Percentiles rank a stretch among this genome's conserved stretches.
Conservation (phyloP, 139 green algal genomes). For the Chara braunii region DNA sequence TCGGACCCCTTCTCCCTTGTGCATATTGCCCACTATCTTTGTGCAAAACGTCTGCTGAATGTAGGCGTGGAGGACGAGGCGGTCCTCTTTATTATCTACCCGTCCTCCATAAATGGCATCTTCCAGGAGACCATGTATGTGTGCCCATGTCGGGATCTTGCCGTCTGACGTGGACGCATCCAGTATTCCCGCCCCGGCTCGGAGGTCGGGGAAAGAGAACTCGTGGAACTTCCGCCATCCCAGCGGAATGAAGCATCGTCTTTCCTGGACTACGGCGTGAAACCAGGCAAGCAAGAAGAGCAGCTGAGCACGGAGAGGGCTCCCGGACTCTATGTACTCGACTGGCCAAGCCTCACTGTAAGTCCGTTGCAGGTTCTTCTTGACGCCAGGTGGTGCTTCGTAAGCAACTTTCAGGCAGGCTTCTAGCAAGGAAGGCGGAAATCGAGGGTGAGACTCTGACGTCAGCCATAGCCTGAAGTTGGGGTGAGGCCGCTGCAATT, state of each 20-base stretch:
- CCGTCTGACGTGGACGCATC: constrained; percentile 13
- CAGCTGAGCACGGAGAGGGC: constrained; percentile 53
- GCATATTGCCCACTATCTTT: background rate
- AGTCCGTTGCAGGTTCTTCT: constrained; percentile 71
- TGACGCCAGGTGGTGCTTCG: constrained; percentile 66
- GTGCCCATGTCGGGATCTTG: constrained; percentile 50
- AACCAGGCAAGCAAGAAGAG: constrained; percentile 79
- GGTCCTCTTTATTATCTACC: constrained; percentile 61
- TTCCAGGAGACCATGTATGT: constrained; percentile 61
- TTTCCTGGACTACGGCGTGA: constrained; percentile 71
- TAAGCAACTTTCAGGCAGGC: constrained; percentile 60
- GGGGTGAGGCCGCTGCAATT: constrained; percentile 40
- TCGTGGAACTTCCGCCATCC: constrained; percentile 78
- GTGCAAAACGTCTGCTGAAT: constrained; percentile 54
- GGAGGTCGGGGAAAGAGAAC: constrained; percentile 69
- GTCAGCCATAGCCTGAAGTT: constrained; percentile 71
- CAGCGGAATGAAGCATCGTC: constrained; percentile 62
- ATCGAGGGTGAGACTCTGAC: constrained; percentile 53
- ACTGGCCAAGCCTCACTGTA: constrained; percentile 52
- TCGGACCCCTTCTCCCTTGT: background rate
- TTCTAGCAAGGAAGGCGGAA: constrained; percentile 68
- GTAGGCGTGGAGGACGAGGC: constrained; percentile 51
- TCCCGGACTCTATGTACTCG: constrained; percentile 14
- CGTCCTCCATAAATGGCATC: constrained; percentile 71
- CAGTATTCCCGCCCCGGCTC: constrained; percentile 59